Evolutionary conservation across 2,329 filamentous ascomycete genomes (phyloP), one percentile per base, ranked within the genome.

Genomic region (Fusarium cyanostomum): DNA sequence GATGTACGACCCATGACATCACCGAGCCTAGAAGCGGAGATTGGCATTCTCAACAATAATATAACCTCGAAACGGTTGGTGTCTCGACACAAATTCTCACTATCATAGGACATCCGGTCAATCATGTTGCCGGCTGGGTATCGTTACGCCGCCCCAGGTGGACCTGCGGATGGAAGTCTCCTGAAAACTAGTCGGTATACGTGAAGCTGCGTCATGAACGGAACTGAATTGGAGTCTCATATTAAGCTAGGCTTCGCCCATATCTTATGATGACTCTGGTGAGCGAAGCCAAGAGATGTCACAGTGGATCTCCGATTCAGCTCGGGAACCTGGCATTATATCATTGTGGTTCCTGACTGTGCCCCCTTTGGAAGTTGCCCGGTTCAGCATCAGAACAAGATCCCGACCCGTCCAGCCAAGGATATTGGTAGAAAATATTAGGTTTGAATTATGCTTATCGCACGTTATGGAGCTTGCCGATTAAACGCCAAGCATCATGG

Each of bases 391-490:
- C 35, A 56, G 45, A 38, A 61, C 59, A 56, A 30, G 24, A 11
- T 24, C 42, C 15, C 8, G 31, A 10, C n/a, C 34, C 21, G 34
- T 52, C 8, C 27, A 42, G 26, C 43, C 41, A 42, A 46, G 15
- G 21, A 28, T 8, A 3, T 12, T 50, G 18, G 39, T 7, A 31
- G 28, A 33, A 41, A 51, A 51, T 30, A 51, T 66, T 61, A 64
- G 59, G 48, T 51, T 64, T 50, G 11, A 41, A 58, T 35, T 66
- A 66, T 66, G 64, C 64, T 66, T 66, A 66, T 66, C 63, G 46
- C 38, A 10, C 12, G 15, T 16, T 35, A 51, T 62, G 58, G 48
- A 30, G 46, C 41, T 45, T n/a, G 46, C 27, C 53, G 60, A 59
- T 62, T 53, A 13, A 16, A 37, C 34, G 49, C 38, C 49, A 52